Percentiles rank a stretch among this genome's conserved stretches.
Conservation (phyloP, 176 grass and related monocot species). For the Lolium rigidum region DNA sequence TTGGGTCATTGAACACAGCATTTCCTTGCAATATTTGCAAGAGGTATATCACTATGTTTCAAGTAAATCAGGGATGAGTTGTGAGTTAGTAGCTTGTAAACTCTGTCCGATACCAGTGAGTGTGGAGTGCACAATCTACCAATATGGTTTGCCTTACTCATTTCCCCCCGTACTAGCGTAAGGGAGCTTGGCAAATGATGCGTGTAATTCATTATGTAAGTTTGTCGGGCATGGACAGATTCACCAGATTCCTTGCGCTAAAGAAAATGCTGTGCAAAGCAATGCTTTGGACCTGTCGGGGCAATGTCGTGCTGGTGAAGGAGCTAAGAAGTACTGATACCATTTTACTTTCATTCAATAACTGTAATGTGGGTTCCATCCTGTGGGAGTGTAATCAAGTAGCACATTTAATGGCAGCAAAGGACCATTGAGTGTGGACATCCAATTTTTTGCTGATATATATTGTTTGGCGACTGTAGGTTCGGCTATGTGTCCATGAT, state of each 20-base stretch:
- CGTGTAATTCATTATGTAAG: neutral
- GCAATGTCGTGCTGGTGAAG: neutral
- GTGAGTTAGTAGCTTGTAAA: neutral
- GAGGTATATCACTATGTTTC: conserved; percentile 8
- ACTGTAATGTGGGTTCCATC: neutral
- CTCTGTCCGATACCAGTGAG: neutral
- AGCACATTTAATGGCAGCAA: neutral
- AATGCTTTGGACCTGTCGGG: neutral
- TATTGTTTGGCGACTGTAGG: neutral
- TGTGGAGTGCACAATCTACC: neutral
- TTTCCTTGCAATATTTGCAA: too few relatives aligned
- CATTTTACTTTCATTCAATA: neutral
- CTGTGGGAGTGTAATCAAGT: neutral
- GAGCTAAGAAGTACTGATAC: neutral
- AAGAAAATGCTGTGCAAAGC: neutral
- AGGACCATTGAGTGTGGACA: neutral
- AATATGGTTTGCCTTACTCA: neutral
- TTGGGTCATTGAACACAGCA: too few relatives aligned
- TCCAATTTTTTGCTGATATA: neutral
- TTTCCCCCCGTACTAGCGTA: neutral
- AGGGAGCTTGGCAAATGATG: neutral
- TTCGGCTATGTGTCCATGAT: neutral
- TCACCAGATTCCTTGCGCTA: neutral
- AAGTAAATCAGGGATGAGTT: neutral
- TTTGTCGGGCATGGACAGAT: neutral